Conservation (phyloP, 1,284 basidiomycete genomes). For the Inonotus obliquus region DNA sequence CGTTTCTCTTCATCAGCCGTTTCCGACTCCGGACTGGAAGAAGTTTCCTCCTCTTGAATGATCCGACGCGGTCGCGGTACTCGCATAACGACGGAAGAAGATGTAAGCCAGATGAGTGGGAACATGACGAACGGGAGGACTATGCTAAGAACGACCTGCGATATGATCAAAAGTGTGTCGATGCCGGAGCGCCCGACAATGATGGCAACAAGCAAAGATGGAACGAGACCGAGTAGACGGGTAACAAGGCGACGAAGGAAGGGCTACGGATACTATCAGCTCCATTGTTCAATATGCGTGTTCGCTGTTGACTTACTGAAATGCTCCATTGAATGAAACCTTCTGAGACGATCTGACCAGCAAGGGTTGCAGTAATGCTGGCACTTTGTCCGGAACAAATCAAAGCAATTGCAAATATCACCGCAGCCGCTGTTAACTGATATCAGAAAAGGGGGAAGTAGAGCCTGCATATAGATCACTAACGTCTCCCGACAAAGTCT, state of each 20-base stretch:
- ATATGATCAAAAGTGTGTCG: slow-evolving; percentile 78
- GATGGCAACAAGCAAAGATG: slow-evolving; percentile 77
- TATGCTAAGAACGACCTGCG: slow-evolving; percentile 85
- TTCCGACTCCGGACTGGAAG: background rate
- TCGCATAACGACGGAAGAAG: slow-evolving; percentile 65
- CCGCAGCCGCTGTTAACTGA: slow-evolving; percentile 53
- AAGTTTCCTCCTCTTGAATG: background rate
- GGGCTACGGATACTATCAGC: slow-evolving; percentile 46
- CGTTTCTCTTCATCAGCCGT: background rate
- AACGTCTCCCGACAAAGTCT: slow-evolving; percentile 62
- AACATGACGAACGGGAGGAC: slow-evolving; percentile 85
- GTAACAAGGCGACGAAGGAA: slow-evolving; percentile 80
- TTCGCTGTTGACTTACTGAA: slow-evolving; percentile 46
- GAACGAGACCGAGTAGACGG: slow-evolving; percentile 82
- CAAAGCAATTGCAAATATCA: slow-evolving; percentile 82
- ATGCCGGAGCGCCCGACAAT: slow-evolving; percentile 75
- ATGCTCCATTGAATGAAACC: slow-evolving; percentile 91
- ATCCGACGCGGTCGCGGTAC: slow-evolving; percentile 34
- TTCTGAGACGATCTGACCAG: slow-evolving; percentile 90
- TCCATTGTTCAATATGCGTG: slow-evolving; percentile 10
- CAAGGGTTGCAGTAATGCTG: slow-evolving; percentile 88
- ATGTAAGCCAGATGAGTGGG: slow-evolving; percentile 76
- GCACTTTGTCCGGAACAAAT: slow-evolving; percentile 90
- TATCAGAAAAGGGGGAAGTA: background rate
- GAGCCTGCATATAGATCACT: slow-evolving; percentile 23